Evolutionary conservation across 495 filamentous ascomycete species (phyloP).

Genomic region (Sordaria brevicollis): DNA sequence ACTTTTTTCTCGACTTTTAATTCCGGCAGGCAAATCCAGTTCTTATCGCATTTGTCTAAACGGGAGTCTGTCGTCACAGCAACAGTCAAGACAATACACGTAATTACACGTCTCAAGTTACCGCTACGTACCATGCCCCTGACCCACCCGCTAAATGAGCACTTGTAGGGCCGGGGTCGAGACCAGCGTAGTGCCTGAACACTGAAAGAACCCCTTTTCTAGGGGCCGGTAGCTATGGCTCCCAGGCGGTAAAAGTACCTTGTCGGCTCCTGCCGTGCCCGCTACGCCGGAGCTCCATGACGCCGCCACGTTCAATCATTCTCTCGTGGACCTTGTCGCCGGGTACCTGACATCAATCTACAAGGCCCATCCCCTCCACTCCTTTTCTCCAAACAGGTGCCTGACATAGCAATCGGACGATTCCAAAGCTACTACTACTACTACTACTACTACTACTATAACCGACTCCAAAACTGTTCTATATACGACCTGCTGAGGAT

Average conservation of each 20-base stretch:
- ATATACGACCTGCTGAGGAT: slow-evolving; percentile 2
- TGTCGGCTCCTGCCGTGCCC: neutral
- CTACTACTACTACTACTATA: neutral
- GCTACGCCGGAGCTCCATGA: neutral
- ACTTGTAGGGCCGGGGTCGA: neutral
- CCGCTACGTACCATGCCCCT: neutral
- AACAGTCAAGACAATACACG: neutral
- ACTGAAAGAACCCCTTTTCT: neutral
- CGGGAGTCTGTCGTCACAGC: neutral
- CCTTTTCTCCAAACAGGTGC: neutral
- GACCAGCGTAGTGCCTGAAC: neutral
- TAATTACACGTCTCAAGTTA: neutral
- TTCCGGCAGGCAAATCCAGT: neutral
- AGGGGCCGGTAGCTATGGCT: neutral
- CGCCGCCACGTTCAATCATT: neutral
- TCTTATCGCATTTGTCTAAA: too few species aligned
- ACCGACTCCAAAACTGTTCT: neutral
- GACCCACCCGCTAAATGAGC: neutral
- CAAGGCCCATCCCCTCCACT: neutral
- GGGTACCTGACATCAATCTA: neutral
- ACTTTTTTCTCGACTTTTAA: neutral
- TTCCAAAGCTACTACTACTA: neutral
- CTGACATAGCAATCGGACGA: neutral
- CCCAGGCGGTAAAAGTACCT: neutral
- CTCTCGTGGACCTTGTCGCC: neutral